Conservation (phyloP, 345 rosid genomes). For the Erodium maritimum region DNA sequence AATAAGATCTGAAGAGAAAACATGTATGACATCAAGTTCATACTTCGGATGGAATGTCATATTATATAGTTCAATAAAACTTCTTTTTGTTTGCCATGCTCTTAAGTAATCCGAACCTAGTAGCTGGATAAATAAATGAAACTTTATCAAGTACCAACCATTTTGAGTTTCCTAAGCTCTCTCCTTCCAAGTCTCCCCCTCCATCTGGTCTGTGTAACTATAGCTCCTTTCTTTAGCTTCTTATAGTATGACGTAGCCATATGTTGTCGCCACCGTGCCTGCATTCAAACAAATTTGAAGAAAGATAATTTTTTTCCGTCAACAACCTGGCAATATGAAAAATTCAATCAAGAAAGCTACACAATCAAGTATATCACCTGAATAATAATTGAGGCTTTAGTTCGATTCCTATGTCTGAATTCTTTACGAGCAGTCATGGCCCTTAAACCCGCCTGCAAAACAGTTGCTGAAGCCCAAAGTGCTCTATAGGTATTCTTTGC, state of each 20-base stretch:
- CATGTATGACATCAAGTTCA: no score
- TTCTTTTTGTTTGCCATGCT: no score
- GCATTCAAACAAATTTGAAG: constrained; percentile 6
- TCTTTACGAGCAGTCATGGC: constrained; percentile 56
- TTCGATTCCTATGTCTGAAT: constrained; percentile 45
- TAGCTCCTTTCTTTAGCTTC: constrained; percentile 49
- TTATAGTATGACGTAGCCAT: constrained; percentile 40
- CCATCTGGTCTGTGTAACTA: constrained; percentile 64
- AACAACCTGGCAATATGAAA: no score
- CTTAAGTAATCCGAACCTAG: no score
- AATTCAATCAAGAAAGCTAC: neutral
- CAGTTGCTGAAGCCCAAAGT: constrained; percentile 37
- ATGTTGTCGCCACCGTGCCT: constrained; percentile 67
- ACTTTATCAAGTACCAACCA: constrained; percentile 25
- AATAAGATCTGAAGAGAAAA: no score
- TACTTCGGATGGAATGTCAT: no score
- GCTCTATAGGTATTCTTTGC: constrained; percentile 42
- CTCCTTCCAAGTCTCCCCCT: constrained; percentile 55
- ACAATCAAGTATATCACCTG: constrained; percentile 29
- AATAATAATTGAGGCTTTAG: constrained; percentile 54
- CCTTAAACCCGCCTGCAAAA: constrained; percentile 56
- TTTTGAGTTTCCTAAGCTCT: constrained; percentile 68
- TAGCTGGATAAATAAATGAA: no score
- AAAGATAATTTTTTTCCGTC: no score
- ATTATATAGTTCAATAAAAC: no score